Conservation (phyloP, 192 early-diverging fungal species). For the Cetraspora pellucida region DNA sequence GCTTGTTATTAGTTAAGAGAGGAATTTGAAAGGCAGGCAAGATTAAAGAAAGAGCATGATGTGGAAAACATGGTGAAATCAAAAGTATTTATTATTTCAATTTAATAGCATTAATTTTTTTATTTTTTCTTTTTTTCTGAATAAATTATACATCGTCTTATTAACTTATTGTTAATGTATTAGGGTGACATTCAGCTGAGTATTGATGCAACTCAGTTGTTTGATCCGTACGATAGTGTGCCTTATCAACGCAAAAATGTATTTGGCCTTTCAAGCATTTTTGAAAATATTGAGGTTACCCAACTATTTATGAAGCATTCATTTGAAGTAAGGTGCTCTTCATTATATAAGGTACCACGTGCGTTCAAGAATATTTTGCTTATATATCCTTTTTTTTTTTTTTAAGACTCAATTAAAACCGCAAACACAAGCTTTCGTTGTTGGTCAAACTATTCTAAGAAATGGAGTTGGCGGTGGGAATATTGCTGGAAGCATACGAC, state of each 20-base stretch:
- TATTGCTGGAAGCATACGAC: slow-evolving; percentile 75
- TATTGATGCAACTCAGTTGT: slow-evolving; percentile 54
- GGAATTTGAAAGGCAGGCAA: slow-evolving; percentile 66
- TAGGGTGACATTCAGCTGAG: slow-evolving; percentile 54
- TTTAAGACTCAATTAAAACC: slow-evolving; percentile 57
- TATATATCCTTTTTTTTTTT: background rate
- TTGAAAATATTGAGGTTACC: slow-evolving; percentile 43
- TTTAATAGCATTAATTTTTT: background rate
- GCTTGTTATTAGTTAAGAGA: slow-evolving; percentile 54
- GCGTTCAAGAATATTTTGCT: background rate
- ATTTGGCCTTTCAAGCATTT: slow-evolving; percentile 1
- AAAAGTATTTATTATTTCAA: slow-evolving; percentile 37
- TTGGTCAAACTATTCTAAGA: slow-evolving; percentile 65
- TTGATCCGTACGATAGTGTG: slow-evolving; percentile 47
- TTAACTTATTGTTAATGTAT: background rate
- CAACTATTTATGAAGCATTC: slow-evolving; percentile 64
- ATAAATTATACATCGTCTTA: background rate
- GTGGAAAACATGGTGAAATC: slow-evolving; percentile 69
- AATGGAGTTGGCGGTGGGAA: slow-evolving; percentile 77
- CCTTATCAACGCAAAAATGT: slow-evolving; percentile 39
- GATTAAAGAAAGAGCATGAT: slow-evolving; percentile 60
- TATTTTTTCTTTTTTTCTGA: no score
- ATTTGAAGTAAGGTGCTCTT: slow-evolving; percentile 52
- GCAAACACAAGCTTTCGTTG: slow-evolving; percentile 52
- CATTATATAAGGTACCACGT: background rate